phyloP scores from a whole-genome alignment of 495 filamentous ascomycete genomes.

The Trypethelium eluteriae region DNA sequence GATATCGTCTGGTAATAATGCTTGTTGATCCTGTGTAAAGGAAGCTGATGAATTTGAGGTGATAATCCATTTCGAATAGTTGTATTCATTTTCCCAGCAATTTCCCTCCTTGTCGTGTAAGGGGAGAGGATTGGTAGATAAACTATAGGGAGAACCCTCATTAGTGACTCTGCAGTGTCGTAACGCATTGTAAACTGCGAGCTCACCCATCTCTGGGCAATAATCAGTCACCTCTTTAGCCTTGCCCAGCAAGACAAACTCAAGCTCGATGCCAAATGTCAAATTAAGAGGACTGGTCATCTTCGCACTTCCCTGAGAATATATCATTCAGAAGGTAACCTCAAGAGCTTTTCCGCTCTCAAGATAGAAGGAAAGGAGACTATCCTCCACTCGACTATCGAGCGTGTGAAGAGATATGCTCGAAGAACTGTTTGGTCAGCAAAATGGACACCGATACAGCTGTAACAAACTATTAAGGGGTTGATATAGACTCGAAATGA shows the following conservation, averaged over 20 bases:
- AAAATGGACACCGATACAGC: too few relatives aligned
- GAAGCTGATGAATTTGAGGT: not conserved
- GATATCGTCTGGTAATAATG: not conserved
- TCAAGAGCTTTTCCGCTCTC: too few relatives aligned
- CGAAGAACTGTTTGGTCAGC: too few relatives aligned
- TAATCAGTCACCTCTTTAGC: not conserved
- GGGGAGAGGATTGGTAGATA: not conserved
- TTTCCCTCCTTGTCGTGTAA: not conserved
- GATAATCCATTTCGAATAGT: not conserved
- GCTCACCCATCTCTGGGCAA: not conserved
- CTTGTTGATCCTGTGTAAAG: not conserved
- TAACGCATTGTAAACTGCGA: not conserved
- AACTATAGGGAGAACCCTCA: not conserved
- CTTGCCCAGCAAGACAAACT: slow-evolving; percentile 19
- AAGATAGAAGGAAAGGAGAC: not conserved
- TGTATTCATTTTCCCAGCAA: not conserved
- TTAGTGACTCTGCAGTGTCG: not conserved
- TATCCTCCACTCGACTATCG: not conserved
- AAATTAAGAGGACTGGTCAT: slow-evolving; percentile 14
- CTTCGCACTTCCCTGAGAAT: not conserved
- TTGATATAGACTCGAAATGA: too few relatives aligned
- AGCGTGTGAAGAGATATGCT: too few relatives aligned
- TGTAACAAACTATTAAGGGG: too few relatives aligned
- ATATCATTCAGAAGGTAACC: too few relatives aligned
- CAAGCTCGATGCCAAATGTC: slow-evolving; percentile 28